These are phyloP conservation scores for Talaromyces sp. DNA, from an alignment of 2,329 filamentous ascomycete genomes.

Conservation along the genomic window DNA sequence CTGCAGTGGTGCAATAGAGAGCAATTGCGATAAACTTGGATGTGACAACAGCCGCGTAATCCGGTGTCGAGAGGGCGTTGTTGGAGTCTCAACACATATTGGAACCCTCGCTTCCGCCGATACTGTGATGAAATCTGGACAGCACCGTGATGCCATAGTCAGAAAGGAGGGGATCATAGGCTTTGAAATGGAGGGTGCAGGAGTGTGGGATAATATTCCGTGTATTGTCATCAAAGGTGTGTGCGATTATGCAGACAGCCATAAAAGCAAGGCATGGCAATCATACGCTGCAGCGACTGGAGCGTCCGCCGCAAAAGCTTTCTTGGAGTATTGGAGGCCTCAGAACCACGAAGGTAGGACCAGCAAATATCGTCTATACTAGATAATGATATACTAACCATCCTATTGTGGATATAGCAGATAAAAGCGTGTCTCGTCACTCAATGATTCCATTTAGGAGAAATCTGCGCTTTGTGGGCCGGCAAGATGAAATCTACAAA, in stretches of 20 bases:
- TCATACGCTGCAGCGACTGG: not conserved
- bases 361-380: not conserved
- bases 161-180: constrained; percentile 20
- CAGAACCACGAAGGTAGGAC: not conserved
- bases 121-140: constrained; percentile 8
- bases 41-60: not conserved
- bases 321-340: not conserved
- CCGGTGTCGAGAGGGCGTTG: not conserved
- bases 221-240: constrained; percentile 6
- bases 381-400: not conserved
- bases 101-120: constrained; percentile 12
- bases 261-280: constrained; percentile 6
- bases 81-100: not conserved
- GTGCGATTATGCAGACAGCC: constrained; percentile 9
- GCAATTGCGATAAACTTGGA: not conserved
- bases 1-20: not conserved
- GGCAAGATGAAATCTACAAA: constrained; percentile 14
- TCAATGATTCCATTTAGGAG: constrained; percentile 24
- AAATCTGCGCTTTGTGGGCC: constrained; percentile 21
- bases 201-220: constrained; percentile 24
- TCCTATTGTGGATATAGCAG: not conserved
- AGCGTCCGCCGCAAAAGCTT: not conserved
- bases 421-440: not conserved
- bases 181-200: constrained; percentile 33
- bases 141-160: constrained; percentile 8